These are phyloP conservation scores for Euphorbia lathyris DNA, from an alignment of 345 rosid genomes.

Conservation along the genomic window DNA sequence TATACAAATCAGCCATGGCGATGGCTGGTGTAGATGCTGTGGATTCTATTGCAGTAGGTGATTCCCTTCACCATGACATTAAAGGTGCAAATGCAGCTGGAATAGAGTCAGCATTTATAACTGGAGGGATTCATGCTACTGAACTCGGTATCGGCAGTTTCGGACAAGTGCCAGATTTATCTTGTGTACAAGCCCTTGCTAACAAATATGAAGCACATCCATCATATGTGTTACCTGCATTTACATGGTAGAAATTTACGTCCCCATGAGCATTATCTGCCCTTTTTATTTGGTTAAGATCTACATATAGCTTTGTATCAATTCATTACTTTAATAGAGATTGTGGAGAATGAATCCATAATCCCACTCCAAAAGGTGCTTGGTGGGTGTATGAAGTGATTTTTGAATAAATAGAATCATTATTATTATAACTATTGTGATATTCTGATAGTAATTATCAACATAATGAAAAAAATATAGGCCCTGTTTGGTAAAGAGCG, in stretches of 20 bases:
- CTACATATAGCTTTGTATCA: not conserved
- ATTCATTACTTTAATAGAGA: not conserved
- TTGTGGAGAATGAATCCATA: no score
- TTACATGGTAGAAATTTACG: slow-evolving; percentile 49
- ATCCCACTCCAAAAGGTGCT: no score
- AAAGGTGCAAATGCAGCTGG: slow-evolving; percentile 86
- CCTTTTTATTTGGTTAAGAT: not conserved
- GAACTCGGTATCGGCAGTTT: slow-evolving; percentile 68
- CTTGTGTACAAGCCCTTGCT: slow-evolving; percentile 54
- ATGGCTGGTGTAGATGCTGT: slow-evolving; percentile 56
- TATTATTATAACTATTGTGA: no score
- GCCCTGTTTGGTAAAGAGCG: no score
- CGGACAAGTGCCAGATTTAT: slow-evolving; percentile 56
- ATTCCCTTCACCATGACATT: slow-evolving; percentile 89
- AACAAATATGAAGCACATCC: slow-evolving; percentile 63
- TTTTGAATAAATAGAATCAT: no score
- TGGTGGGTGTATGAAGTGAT: no score
- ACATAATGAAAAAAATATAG: no score
- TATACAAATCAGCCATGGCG: slow-evolving; percentile 71
- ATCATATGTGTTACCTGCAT: slow-evolving; percentile 65
- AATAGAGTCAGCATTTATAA: slow-evolving; percentile 60
- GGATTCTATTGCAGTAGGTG: slow-evolving; percentile 75
- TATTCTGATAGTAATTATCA: no score
- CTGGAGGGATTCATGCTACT: slow-evolving; percentile 74
- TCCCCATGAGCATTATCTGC: not conserved